phyloP scores from a whole-genome alignment of 2,329 filamentous ascomycete genomes.

The Verruconis gallopava region DNA sequence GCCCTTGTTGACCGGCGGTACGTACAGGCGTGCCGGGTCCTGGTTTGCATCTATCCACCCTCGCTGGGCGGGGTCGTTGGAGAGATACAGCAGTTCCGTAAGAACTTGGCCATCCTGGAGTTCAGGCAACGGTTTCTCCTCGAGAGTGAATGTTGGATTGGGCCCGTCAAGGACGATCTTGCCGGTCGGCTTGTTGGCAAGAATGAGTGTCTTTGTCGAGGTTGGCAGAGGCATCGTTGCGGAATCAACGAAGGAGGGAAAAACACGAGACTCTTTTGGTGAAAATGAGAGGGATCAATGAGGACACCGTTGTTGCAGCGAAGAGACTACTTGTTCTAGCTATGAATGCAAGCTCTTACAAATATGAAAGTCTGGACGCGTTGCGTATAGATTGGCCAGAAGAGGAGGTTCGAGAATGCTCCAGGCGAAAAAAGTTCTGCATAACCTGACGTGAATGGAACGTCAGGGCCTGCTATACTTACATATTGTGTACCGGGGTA shows the following conservation, averaged over 20 bases:
- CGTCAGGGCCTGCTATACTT: no score
- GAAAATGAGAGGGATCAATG: no score
- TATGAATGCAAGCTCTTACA: no score
- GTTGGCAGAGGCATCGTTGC: conserved; percentile 8
- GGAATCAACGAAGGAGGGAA: no score
- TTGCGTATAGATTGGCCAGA: no score
- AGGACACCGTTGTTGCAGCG: no score
- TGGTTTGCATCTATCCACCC: conserved; percentile 33
- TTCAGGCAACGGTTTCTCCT: conserved; percentile 22
- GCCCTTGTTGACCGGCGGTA: conserved; percentile 30
- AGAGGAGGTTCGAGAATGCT: no score
- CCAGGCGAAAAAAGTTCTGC: no score
- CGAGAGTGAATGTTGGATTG: conserved; percentile 28
- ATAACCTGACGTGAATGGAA: no score
- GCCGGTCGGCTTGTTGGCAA: conserved; percentile 27
- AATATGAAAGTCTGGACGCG: no score
- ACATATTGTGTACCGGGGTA: no score
- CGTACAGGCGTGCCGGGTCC: conserved; percentile 33
- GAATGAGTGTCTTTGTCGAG: conserved; percentile 26
- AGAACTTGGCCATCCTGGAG: conserved; percentile 31
- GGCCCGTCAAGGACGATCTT: conserved; percentile 24
- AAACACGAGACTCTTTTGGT: neutral
- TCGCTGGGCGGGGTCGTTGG: conserved; percentile 42
- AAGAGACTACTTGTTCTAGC: no score
- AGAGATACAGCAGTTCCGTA: conserved; percentile 34